These are phyloP conservation scores for Albatrellus ellisii DNA, from an alignment of 768 basidiomycete genomes.

Conservation along the genomic window DNA sequence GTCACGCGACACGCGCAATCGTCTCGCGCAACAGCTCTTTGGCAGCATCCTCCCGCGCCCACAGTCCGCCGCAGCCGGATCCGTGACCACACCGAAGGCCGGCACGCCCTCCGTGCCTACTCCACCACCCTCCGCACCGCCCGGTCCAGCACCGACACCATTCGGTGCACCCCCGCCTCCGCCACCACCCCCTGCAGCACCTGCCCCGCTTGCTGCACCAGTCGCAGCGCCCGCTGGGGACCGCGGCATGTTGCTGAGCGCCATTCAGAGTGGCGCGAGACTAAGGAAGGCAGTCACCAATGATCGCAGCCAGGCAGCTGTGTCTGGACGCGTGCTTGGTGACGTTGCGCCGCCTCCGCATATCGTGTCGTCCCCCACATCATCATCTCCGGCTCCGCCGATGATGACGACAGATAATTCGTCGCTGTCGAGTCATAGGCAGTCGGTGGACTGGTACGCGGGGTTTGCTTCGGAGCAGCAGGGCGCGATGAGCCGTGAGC, in stretches of 20 bases:
- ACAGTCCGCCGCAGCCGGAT: slow-evolving; percentile 33
- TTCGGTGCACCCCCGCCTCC: slow-evolving; percentile 20
- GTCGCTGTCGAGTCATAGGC: slow-evolving; percentile 22
- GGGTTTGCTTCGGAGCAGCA: slow-evolving; percentile 69
- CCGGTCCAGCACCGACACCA: slow-evolving; percentile 20
- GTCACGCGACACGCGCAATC: slow-evolving; percentile 47
- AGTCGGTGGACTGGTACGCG: slow-evolving; percentile 87
- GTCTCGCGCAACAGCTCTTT: slow-evolving; percentile 73
- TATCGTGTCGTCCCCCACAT: slow-evolving; percentile 34
- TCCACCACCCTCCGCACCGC: slow-evolving; percentile 27
- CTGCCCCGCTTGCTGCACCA: slow-evolving; percentile 16
- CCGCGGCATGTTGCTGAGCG: slow-evolving; percentile 52
- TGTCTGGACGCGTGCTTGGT: slow-evolving; percentile 71
- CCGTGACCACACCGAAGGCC: slow-evolving; percentile 10
- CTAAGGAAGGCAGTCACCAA: slow-evolving; percentile 69
- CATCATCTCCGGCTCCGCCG: slow-evolving; percentile 14
- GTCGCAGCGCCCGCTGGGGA: slow-evolving; percentile 30
- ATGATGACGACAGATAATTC: slow-evolving; percentile 14
- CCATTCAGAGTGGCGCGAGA: slow-evolving; percentile 67
- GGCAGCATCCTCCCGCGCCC: slow-evolving; percentile 55
- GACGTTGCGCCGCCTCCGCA: slow-evolving; percentile 60
- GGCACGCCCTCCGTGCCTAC: slow-evolving; percentile 19
- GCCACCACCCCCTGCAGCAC: slow-evolving; percentile 18
- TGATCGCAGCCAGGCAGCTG: slow-evolving; percentile 61
- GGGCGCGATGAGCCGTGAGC: slow-evolving; percentile 17